These are phyloP conservation scores for Zasmidium angulare DNA, from an alignment of 2,329 filamentous ascomycete genomes.

Conservation along the genomic window DNA sequence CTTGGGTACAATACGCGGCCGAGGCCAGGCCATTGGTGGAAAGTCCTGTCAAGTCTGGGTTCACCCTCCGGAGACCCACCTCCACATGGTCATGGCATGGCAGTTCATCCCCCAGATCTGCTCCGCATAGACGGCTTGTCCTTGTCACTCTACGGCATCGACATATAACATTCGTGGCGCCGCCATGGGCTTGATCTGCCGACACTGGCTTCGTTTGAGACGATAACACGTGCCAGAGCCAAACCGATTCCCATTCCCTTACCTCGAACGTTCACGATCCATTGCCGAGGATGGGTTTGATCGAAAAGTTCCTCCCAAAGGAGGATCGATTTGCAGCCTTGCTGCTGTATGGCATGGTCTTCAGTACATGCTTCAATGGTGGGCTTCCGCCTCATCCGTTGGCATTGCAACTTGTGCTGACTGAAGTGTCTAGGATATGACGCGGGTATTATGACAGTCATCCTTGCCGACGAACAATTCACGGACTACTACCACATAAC, in stretches of 20 bases:
- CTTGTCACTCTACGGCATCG: background rate
- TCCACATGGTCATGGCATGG: background rate
- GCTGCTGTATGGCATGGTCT: constrained; percentile 42
- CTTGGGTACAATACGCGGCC: background rate
- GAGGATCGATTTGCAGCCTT: constrained; percentile 42
- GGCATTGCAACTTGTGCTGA: background rate
- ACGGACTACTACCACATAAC: constrained; percentile 42
- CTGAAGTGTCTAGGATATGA: constrained; percentile 32
- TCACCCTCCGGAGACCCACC: background rate
- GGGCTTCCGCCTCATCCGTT: background rate
- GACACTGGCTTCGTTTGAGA: background rate
- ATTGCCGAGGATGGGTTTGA: constrained; percentile 28
- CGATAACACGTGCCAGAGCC: background rate
- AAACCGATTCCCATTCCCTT: background rate
- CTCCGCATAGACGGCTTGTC: constrained; percentile 4
- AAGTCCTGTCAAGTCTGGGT: background rate
- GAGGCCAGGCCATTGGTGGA: background rate
- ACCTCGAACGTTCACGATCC: background rate
- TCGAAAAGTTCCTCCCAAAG: constrained; percentile 39
- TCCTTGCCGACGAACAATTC: constrained; percentile 45
- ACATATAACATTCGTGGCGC: background rate
- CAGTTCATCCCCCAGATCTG: constrained; percentile 3
- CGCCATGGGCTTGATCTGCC: background rate
- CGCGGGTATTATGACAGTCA: constrained; percentile 46
- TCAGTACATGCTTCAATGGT: constrained; percentile 44